Evolutionary conservation across 2,329 filamentous ascomycete genomes (phyloP).

Genomic region (Colletotrichum abscissum): DNA sequence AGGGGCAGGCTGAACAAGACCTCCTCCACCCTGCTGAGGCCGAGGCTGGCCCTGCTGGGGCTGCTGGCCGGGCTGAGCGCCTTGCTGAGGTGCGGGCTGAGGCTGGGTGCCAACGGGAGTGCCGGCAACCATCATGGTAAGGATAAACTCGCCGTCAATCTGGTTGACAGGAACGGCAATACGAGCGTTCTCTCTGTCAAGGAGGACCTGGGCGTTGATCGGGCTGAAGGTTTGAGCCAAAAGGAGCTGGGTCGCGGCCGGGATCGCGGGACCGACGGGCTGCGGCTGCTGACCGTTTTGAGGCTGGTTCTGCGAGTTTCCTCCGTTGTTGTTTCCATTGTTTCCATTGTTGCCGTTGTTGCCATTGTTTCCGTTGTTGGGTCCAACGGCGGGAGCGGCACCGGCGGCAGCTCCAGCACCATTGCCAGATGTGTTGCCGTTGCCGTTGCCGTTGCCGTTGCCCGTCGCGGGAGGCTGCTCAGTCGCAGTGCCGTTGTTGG

Average conservation of each 20-base stretch:
- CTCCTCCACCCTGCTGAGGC: not conserved
- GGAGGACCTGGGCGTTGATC: slow-evolving; percentile 33
- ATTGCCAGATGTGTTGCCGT: not conserved
- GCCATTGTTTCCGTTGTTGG: slow-evolving; percentile 3
- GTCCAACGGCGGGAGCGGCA: slow-evolving; percentile 2
- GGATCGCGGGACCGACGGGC: slow-evolving; percentile 14
- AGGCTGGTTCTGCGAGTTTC: not conserved
- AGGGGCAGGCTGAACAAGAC: not conserved
- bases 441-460: not conserved
- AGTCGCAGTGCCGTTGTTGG: slow-evolving; percentile 19
- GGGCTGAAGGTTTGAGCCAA: slow-evolving; percentile 39
- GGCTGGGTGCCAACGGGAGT: slow-evolving; percentile 27
- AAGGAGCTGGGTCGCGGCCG: slow-evolving; percentile 37
- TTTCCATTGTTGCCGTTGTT: not conserved
- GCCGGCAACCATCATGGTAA: slow-evolving; percentile 37
- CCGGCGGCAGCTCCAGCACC: slow-evolving; percentile 6
- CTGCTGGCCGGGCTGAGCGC: slow-evolving; percentile 1
- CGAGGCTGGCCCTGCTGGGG: slow-evolving; percentile 12
- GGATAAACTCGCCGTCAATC: slow-evolving; percentile 39
- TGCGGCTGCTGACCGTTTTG: not conserved
- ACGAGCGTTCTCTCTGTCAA: slow-evolving; percentile 37
- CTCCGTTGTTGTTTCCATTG: not conserved
- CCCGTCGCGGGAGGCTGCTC: not conserved
- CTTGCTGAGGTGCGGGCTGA: slow-evolving; percentile 13
- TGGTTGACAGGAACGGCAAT: slow-evolving; percentile 37